Conservation (phyloP, 805 yeast species). For the Saccharomycopsis sp. region DNA sequence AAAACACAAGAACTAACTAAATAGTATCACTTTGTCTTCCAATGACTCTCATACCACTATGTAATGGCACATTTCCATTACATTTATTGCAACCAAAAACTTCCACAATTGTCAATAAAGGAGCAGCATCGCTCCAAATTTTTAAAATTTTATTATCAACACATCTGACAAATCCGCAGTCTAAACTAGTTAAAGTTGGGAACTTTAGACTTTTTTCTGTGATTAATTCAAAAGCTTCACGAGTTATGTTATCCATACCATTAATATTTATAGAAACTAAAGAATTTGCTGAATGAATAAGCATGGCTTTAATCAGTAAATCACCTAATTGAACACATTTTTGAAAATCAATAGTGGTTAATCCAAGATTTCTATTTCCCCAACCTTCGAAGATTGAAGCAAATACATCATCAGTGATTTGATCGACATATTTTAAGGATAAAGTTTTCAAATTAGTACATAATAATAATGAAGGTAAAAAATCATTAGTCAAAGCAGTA, state of each 20-base stretch:
- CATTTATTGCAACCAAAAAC: constrained; percentile 74
- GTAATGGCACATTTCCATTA: constrained; percentile 40
- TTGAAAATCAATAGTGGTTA: constrained; percentile 48
- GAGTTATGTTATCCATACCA: constrained; percentile 51
- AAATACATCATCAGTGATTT: constrained; percentile 61
- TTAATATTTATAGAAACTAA: constrained; percentile 64
- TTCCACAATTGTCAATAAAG: constrained; percentile 54
- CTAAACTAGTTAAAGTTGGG: constrained; percentile 57
- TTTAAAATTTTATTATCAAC: constrained; percentile 63
- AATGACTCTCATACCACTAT: constrained; percentile 49
- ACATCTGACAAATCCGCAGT: constrained; percentile 70
- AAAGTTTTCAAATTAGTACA: constrained; percentile 39
- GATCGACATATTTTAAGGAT: constrained; percentile 49
- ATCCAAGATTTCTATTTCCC: constrained; percentile 38
- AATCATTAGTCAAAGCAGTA: constrained; percentile 54
- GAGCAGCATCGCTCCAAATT: constrained; percentile 46
- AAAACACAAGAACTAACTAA: too few species aligned
- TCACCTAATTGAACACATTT: constrained; percentile 63
- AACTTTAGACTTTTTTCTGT: constrained; percentile 24
- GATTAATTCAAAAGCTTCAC: constrained; percentile 40
- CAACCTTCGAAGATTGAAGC: constrained; percentile 47
- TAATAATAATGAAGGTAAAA: constrained; percentile 44
- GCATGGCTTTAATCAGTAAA: constrained; percentile 44
- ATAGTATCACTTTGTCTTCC: constrained; percentile 67
- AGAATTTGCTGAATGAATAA: constrained; percentile 54